Evolutionary conservation across 495 filamentous ascomycete genomes (phyloP), one percentile per base, ranked within the genome.

Genomic region (Penicillium verhagenii): DNA sequence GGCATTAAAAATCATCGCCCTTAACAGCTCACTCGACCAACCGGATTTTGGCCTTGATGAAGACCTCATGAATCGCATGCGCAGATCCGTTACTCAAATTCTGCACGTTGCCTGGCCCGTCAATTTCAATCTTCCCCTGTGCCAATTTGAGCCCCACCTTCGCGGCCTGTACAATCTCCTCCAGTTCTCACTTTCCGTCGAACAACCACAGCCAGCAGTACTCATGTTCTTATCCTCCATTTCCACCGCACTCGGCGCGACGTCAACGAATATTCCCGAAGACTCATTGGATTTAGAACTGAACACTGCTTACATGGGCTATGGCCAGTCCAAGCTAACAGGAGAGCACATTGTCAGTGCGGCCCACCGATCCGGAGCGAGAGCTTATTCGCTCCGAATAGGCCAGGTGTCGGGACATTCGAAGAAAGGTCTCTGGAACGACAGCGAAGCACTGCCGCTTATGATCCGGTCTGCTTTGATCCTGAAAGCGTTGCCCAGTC

Each of bases 101-200:
- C 77, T 84, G 47, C 82, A 84, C 57, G 73, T 72, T 14, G 81
- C 82, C 8, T 86, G 82, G 82, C 75, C 82, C 9, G 78, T 83
- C 16, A 80, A 84, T 59, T 82, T 82, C 73, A 78, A 81, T 51
- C 67, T 83, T 13, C 66, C 61, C 0, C 64, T 73, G 3, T 18
- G 51, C 7, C 64, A 60, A 35, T 77, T 77, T 47, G 63, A 71
- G 13, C 67, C 79, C 1, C 76, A 82, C 50, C 73, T 85, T 53
- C 61, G 62, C 13, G 81, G 80, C 0, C 59, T 82, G 0, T 56
- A 79, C 51, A 80, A 84, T 52, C 75, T 86, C 0, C 63, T 84
- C 29, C 69, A 81, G 4, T 66, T 85, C 49, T 83, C 82, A 5
- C 63, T 86, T 0, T 70, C 70, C 0, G 78, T 76, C 5, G 53